Evolutionary conservation across 2,329 filamentous ascomycete genomes (phyloP).

Genomic region (Mollisiaceae sp.): DNA sequence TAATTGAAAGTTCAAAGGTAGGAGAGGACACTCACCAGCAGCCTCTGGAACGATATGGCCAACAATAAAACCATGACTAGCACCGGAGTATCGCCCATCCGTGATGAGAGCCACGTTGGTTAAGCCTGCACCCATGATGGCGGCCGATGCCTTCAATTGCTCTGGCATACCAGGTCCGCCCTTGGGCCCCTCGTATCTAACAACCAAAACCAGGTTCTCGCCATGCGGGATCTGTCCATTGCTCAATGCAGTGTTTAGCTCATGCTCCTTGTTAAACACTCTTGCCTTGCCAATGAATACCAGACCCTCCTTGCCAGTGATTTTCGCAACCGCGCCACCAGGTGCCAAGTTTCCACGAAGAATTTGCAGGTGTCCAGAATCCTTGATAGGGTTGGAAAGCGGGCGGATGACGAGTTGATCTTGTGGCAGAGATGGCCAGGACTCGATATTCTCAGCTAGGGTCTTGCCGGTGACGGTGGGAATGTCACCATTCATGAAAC

Average conservation of each 20-base stretch:
- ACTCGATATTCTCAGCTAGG: constrained; percentile 78
- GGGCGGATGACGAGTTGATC: constrained; percentile 84
- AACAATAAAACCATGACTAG: constrained; percentile 90
- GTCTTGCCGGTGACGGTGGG: constrained; percentile 85
- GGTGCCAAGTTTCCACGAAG: constrained; percentile 87
- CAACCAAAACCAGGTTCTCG: constrained; percentile 86
- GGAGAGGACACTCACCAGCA: constrained; percentile 47
- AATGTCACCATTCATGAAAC: constrained; percentile 77
- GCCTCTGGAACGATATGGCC: constrained; percentile 93
- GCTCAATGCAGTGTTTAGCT: constrained; percentile 76
- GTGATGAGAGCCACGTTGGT: constrained; percentile 90
- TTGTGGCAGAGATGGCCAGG: constrained; percentile 76
- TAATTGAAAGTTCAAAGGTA: background rate
- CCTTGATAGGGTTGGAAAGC: constrained; percentile 77
- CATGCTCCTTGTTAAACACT: constrained; percentile 85
- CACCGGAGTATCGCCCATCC: constrained; percentile 87
- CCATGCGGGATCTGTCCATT: constrained; percentile 69
- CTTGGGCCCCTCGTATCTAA: constrained; percentile 92
- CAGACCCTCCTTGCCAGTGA: constrained; percentile 92
- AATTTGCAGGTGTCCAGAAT: constrained; percentile 86
- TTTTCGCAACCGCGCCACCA: constrained; percentile 90
- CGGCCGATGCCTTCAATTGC: constrained; percentile 84
- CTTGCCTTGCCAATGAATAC: constrained; percentile 79
- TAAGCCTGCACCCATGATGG: constrained; percentile 90
- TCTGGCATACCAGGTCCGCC: constrained; percentile 97